Base-by-base conservation (phyloP, 306 rosid species). In the Fragaria nilgerrensis region DNA sequence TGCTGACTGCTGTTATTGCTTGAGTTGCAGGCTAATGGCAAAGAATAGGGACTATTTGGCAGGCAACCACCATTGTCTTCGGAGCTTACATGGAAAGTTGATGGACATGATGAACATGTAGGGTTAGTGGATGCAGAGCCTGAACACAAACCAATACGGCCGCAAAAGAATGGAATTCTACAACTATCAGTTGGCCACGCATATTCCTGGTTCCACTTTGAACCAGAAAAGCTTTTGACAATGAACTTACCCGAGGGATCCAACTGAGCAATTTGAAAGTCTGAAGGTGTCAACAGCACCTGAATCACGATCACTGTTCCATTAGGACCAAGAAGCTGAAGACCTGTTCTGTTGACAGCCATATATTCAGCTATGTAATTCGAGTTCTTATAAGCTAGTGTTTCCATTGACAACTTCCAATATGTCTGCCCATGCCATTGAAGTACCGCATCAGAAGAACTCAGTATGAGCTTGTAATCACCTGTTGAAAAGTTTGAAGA, bases 391-490 rank as follows among this genome's bases (percentile, higher is more conserved):
- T 25, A 84, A 53, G 86, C 92, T 0, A 53, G 53, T 68, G 84
- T 73, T 23, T 71, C 90, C 89, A 85, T 78, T 7, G 97, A 90
- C 70, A 94, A 65, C 78, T 82, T 89, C 98, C 98, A 94, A 65
- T 94, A 92, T 69, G 88, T 81, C 75, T 94, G 98, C 32, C 88
- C 89, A 65, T 70, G 63, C 98, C 98, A 94, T 70, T 83, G 88
- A 70, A 90, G 87, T 49, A 87, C 29, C 34, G 89, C 95, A 87
- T 92, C 96, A 72, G 90, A 88, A 66, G 80, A 59, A 66, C 84
- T 81, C 37, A 90, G 39, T 13, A 74, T 55, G 23, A 94, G 79
- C 47, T 56, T 87, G 85, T 86, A 90, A 75, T 82, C 83, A 53
- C 95, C 89, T 37, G 75, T 75, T 37, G 98, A 90, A 74, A 89